phyloP scores from a whole-genome alignment of 176 grass and related monocot genomes.

The Carex cristatella region DNA sequence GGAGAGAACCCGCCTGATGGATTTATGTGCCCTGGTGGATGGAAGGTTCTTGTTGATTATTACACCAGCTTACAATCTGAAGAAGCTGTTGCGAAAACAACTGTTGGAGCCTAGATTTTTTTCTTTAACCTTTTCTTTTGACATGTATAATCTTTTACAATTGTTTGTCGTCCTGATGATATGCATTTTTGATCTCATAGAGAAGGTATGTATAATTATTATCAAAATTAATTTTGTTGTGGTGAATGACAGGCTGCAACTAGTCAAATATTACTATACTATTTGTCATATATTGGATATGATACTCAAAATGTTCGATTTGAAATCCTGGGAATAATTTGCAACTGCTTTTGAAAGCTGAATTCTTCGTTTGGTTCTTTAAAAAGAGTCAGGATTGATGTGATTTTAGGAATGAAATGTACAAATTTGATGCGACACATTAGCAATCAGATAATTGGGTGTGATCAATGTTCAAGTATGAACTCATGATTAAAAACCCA shows the following conservation, averaged over 20 bases:
- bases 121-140: not conserved
- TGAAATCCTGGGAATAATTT: not conserved
- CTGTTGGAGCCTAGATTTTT: conserved; percentile 4
- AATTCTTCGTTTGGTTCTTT: not conserved
- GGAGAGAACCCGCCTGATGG: conserved; percentile 90
- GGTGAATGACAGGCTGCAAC: not conserved
- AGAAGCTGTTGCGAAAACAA: conserved; percentile 29
- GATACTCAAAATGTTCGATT: not conserved
- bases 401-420: not conserved
- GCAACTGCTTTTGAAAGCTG: not conserved
- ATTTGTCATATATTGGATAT: not conserved
- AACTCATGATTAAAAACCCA: no score
- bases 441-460: no score
- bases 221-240: not conserved
- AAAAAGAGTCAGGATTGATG: not conserved
- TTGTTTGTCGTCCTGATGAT: not conserved
- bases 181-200: conserved; percentile 10
- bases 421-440: no score
- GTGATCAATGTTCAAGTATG: no score
- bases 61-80: conserved; percentile 74
- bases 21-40: conserved; percentile 90
- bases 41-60: conserved; percentile 90
- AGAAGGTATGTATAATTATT: not conserved
- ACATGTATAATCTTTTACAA: not conserved
- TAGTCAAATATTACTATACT: not conserved